These are phyloP conservation scores for Scleroderma citrinum DNA, from an alignment of 768 basidiomycete species.

Conservation along the genomic window DNA sequence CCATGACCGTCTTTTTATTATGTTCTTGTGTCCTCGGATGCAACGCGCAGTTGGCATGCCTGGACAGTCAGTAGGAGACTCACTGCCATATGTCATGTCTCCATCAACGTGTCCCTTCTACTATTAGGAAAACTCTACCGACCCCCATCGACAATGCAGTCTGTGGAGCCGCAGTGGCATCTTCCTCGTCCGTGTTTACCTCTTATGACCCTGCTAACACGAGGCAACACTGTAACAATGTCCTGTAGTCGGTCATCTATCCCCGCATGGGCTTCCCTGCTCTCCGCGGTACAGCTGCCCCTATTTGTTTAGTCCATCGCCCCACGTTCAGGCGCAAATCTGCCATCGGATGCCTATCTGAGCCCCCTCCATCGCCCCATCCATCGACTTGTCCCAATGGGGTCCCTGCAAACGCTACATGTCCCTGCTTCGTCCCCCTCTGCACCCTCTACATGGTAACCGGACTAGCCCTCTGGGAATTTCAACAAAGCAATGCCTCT, in stretches of 20 bases:
- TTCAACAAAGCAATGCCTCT: background rate
- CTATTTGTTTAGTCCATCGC: background rate
- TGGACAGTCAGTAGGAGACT: too few relatives aligned
- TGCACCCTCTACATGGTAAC: background rate
- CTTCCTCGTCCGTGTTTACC: too few relatives aligned
- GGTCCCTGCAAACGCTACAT: too few relatives aligned
- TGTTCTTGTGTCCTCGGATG: too few relatives aligned
- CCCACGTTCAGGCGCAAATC: conserved; percentile 4
- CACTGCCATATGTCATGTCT: background rate
- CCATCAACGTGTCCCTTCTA: background rate
- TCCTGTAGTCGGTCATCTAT: background rate
- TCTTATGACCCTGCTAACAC: too few relatives aligned
- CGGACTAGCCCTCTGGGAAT: background rate
- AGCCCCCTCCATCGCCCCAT: conserved; percentile 2
- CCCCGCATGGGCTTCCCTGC: too few relatives aligned
- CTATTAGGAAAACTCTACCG: background rate
- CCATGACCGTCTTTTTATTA: too few relatives aligned
- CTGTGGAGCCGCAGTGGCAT: too few relatives aligned
- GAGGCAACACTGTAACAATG: too few relatives aligned
- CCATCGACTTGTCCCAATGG: background rate
- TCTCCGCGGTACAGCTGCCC: background rate
- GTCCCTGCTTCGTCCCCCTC: background rate
- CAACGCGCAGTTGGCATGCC: too few relatives aligned
- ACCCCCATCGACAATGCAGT: too few relatives aligned
- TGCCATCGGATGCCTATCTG: too few relatives aligned